phyloP scores from a whole-genome alignment of 345 rosid species.

The Ceriops tagal region DNA sequence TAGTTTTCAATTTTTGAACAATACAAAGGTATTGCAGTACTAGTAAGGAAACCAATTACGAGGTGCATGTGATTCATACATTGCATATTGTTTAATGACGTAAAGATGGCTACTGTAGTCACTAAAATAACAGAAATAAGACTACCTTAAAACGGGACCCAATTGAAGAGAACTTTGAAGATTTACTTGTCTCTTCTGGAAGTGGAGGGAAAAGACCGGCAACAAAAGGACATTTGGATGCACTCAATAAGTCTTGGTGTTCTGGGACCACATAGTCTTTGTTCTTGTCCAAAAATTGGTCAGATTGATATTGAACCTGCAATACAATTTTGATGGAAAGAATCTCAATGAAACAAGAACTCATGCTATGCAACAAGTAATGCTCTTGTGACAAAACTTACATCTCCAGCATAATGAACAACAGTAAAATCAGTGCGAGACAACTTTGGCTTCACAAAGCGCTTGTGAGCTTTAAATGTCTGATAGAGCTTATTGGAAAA shows the following conservation, averaged over 20 bases:
- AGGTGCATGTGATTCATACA: background rate
- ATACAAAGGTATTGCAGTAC: slow-evolving; percentile 1
- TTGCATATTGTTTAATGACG: background rate
- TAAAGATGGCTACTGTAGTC: background rate
- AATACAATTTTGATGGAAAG: slow-evolving; percentile 1
- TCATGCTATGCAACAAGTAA: background rate
- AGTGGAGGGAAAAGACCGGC: slow-evolving; percentile 87
- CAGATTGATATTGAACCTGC: slow-evolving; percentile 93
- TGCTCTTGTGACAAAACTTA: slow-evolving; percentile 22
- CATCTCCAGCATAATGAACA: slow-evolving; percentile 97
- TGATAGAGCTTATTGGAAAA: slow-evolving; percentile 92
- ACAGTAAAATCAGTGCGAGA: slow-evolving; percentile 94
- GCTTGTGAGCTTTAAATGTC: slow-evolving; percentile 81
- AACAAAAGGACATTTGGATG: slow-evolving; percentile 78
- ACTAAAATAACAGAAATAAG: slow-evolving; percentile 10
- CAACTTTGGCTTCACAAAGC: slow-evolving; percentile 90
- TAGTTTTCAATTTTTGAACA: slow-evolving; percentile 17
- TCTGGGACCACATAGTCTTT: slow-evolving; percentile 94
- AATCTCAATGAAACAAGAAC: slow-evolving; percentile 1
- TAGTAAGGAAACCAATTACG: slow-evolving; percentile 1
- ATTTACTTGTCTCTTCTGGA: slow-evolving; percentile 84
- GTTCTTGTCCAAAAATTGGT: slow-evolving; percentile 94
- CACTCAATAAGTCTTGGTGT: slow-evolving; percentile 82
- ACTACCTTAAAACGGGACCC: slow-evolving; percentile 92
- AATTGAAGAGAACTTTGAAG: slow-evolving; percentile 91